Evolutionary conservation across 257 asterid genomes (phyloP), one percentile per base, ranked within the genome.

Genomic region (Coffea canephora): DNA sequence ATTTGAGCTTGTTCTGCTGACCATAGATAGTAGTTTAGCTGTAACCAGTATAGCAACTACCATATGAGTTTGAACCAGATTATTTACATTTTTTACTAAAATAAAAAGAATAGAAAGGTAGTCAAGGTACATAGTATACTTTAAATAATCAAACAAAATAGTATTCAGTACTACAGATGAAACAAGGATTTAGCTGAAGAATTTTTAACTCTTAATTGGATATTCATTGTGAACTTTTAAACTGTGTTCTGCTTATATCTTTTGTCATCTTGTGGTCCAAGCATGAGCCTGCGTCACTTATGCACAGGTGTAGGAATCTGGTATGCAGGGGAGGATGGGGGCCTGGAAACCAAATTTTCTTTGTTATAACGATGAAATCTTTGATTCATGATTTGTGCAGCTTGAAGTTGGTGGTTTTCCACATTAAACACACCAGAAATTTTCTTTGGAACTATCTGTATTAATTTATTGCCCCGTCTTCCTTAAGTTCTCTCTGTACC

Each of bases 111-210:
- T 65, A 18, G 48, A 45, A 45, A 76, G 52, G 46, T 69, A 18
- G 0, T 14, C 10, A 34, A 5, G 72, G 25, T 36, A 16, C n/a
- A 45, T 16, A 6, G 34, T 18, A 16, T 50, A 25, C 31, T 48
- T 4, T 16, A 11, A 39, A 13, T 15, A 25, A 19, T 67, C 50
- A 66, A 45, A 5, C 27, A 21, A 62, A 15, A 9, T 0, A 19
- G 52, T 39, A 69, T 41, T 39, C 11, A 48, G 74, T 49, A 18
- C 80, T 49, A 45, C 52, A 15, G 9, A 34, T 31, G 41, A 69
- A 77, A 66, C 46, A 66, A 48, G 52, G 57, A 46, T 61, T 45
- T 77, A 66, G 74, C 36, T 31, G 62, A 76, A 45, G 72, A 62
- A 75, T 59, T 27, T 21, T 27, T 19, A 68, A 43, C 54, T 69